Evolutionary conservation across 2,329 filamentous ascomycete species (phyloP), one percentile per base, ranked within the genome.

Genomic region (Bipolaris zeicola): DNA sequence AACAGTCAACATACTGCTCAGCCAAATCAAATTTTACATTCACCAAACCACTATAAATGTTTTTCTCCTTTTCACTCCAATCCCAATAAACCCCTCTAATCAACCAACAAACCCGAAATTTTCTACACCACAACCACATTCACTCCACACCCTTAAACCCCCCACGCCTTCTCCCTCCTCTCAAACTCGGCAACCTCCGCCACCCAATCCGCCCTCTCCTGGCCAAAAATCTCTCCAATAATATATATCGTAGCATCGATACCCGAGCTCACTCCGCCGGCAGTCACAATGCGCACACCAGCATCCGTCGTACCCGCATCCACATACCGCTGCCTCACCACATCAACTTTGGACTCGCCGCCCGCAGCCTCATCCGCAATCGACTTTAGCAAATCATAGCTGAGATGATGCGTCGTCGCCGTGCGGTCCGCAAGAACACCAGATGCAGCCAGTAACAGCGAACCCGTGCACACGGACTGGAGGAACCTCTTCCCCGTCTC

Each of bases 391-490:
- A 54, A 38, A 0, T 72, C 67, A 3, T 69, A 67, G 7, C 50
- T 58, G n/a, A 69, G 33, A 50, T 79, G 77, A 63, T 80, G 78
- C 18, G 77, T 79, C 1, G 78, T 79, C 1, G 69, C 69, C 5
- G 66, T 73, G 45, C 74, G 66, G 10, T 70, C 71, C 3, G 64
- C 63, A 11, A 79, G 49, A 4, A 78, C 57, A 1, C 76, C 76
- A 2, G 76, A 65, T 3, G 74, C 75, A 14, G 72, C 78, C 1
- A 79, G 61, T 0, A 80, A 50, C 2, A 78, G 55, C 0, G 74
- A 64, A 1, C 78, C 77, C 1, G 76, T 77, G 61, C 78, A 80
- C 5, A 80, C 71, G 4, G 76, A 78, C 43, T 78, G 71, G 10
- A 80, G 20, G 13, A 77, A 58, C 0, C 77, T 60, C 4, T 65